These are phyloP conservation scores for Botrytis elliptica DNA, from an alignment of 2,329 filamentous ascomycete genomes.

Conservation along the genomic window DNA sequence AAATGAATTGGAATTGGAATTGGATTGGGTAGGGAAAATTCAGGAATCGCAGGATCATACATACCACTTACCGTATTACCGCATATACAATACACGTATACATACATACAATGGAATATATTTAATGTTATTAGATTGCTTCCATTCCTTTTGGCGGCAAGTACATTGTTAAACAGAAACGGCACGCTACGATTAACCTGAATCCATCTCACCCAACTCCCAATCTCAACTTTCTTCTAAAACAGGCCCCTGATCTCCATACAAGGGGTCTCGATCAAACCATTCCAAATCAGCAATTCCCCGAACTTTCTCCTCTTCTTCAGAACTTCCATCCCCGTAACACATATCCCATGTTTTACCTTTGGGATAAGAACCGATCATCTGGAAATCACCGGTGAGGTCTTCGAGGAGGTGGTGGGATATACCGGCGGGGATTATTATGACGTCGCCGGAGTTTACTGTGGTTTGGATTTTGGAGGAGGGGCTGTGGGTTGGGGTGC, in stretches of 20 bases:
- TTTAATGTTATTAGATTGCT: slow-evolving; percentile 1
- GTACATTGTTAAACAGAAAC: not conserved
- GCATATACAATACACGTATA: not conserved
- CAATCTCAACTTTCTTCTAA: not conserved
- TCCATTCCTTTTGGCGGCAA: not conserved
- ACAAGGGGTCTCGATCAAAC: not conserved
- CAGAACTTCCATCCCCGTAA: not conserved
- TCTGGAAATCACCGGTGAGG: not conserved
- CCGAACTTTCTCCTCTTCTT: not conserved
- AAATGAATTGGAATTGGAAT: not conserved
- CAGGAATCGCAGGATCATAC: not conserved
- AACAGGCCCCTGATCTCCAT: not conserved
- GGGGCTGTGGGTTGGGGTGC: not conserved
- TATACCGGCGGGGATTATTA: not conserved
- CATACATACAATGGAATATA: slow-evolving; percentile 14
- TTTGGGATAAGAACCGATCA: not conserved
- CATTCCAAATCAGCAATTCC: not conserved
- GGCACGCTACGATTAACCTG: not conserved
- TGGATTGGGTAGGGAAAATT: not conserved
- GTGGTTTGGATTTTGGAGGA: not conserved
- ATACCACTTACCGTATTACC: slow-evolving; percentile 9
- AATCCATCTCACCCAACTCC: not conserved
- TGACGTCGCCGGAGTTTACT: not conserved
- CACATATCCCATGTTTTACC: not conserved
- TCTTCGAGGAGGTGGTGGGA: not conserved